These are phyloP conservation scores for Sechiopsis laciniata DNA, from an alignment of 306 rosid genomes.

Conservation along the genomic window DNA sequence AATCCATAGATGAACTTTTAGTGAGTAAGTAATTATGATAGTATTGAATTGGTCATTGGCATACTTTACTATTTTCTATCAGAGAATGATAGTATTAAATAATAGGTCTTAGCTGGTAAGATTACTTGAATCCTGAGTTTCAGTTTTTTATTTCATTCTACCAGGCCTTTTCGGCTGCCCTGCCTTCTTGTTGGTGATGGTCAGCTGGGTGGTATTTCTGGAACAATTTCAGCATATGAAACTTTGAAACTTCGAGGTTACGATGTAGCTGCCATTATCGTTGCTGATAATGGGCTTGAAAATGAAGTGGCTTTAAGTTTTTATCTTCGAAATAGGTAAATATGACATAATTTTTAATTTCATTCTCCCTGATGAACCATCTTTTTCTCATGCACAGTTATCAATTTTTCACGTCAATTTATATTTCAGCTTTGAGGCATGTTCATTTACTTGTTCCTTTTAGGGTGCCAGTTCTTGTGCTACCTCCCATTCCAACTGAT, in stretches of 20 bases:
- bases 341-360: neutral
- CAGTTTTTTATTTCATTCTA: conserved; percentile 18
- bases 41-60: neutral
- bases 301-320: conserved; percentile 73
- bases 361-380: neutral
- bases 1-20: conserved; percentile 1
- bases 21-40: conserved; percentile 5
- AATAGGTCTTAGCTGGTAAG: neutral
- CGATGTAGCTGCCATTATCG: conserved; percentile 67
- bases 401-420: conserved; percentile 1
- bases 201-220: conserved; percentile 82
- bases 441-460: conserved; percentile 20
- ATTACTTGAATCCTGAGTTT: neutral
- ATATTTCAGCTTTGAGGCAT: conserved; percentile 11
- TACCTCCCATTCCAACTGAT: conserved; percentile 78
- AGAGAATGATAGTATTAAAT: neutral
- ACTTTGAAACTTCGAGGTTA: conserved; percentile 77
- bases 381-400: neutral
- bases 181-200: conserved; percentile 93
- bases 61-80: conserved; percentile 1
- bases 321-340: conserved; percentile 66
- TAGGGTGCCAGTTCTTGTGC: conserved; percentile 83
- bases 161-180: conserved; percentile 84
- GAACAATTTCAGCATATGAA: conserved; percentile 89
- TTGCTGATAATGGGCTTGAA: conserved; percentile 79